phyloP scores from a whole-genome alignment of 2,329 filamentous ascomycete genomes.

The Cadophora sp. region DNA sequence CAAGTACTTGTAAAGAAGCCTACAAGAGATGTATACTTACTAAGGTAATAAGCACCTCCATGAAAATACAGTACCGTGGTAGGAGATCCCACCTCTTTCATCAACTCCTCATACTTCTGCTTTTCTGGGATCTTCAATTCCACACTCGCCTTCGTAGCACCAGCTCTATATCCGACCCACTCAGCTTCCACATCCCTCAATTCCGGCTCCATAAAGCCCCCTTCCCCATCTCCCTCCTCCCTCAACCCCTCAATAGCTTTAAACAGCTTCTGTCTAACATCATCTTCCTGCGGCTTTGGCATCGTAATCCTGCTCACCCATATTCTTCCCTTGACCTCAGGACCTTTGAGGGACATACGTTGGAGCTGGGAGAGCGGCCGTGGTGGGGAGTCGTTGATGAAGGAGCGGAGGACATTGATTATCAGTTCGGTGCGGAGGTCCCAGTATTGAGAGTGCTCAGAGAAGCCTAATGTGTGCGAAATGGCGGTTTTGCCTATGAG shows the following conservation, averaged over 20 bases:
- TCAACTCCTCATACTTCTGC: constrained; percentile 69
- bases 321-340: constrained; percentile 76
- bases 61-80: constrained; percentile 77
- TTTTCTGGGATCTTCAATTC: constrained; percentile 65
- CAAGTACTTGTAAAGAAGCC: not conserved
- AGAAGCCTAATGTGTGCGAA: constrained; percentile 69
- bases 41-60: constrained; percentile 76
- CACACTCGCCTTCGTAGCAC: constrained; percentile 55
- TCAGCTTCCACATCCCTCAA: constrained; percentile 69
- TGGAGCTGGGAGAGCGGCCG: constrained; percentile 66
- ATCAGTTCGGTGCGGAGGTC: constrained; percentile 78
- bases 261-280: constrained; percentile 64
- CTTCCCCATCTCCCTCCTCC: constrained; percentile 40
- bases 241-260: constrained; percentile 62
- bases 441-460: constrained; percentile 76
- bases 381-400: constrained; percentile 52
- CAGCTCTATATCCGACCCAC: constrained; percentile 74
- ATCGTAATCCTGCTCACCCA: constrained; percentile 80
- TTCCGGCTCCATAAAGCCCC: constrained; percentile 56
- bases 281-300: constrained; percentile 60
- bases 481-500: constrained; percentile 67
- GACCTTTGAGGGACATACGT: constrained; percentile 64
- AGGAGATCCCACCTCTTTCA: constrained; percentile 68
- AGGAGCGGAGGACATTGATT: constrained; percentile 73
- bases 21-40: constrained; percentile 7